These are phyloP conservation scores for Entomortierella lignicola DNA, from an alignment of 192 early-diverging fungal species.

Conservation along the genomic window DNA sequence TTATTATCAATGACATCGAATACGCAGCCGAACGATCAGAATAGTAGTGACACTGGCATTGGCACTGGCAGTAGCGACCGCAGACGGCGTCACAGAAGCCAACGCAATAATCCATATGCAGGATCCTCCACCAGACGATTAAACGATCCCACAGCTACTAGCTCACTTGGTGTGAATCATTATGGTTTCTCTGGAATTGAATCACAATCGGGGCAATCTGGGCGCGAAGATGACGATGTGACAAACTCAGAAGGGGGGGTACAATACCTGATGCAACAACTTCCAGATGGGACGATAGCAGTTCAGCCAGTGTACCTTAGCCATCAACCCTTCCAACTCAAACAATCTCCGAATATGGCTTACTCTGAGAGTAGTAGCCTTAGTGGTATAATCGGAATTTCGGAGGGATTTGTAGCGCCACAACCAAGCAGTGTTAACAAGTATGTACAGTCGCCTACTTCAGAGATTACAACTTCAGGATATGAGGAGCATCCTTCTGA, in stretches of 20 bases:
- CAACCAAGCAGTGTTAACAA: too few relatives aligned
- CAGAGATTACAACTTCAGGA: neutral
- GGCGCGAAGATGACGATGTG: neutral
- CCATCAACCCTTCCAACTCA: conserved; percentile 22
- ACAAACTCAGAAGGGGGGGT: conserved; percentile 2
- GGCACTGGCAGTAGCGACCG: neutral
- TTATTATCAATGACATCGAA: neutral
- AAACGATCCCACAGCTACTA: neutral
- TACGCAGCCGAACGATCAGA: neutral
- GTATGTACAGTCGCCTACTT: too few relatives aligned
- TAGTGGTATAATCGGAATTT: conserved; percentile 10
- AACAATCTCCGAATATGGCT: conserved; percentile 36
- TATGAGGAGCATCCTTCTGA: neutral
- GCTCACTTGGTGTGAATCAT: conserved; percentile 7
- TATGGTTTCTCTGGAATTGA: conserved; percentile 4
- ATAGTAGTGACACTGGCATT: neutral
- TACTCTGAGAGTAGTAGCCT: conserved; percentile 40
- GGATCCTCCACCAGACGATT: neutral
- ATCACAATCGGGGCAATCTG: neutral
- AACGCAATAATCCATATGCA: conserved; percentile 11
- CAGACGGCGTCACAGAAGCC: neutral
- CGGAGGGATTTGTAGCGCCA: neutral
- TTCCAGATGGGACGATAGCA: conserved; percentile 47
- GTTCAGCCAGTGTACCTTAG: conserved; percentile 48
- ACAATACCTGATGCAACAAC: conserved; percentile 51